These are phyloP conservation scores for Pichia occidentalis DNA, from an alignment of 805 yeast species.

Conservation along the genomic window DNA sequence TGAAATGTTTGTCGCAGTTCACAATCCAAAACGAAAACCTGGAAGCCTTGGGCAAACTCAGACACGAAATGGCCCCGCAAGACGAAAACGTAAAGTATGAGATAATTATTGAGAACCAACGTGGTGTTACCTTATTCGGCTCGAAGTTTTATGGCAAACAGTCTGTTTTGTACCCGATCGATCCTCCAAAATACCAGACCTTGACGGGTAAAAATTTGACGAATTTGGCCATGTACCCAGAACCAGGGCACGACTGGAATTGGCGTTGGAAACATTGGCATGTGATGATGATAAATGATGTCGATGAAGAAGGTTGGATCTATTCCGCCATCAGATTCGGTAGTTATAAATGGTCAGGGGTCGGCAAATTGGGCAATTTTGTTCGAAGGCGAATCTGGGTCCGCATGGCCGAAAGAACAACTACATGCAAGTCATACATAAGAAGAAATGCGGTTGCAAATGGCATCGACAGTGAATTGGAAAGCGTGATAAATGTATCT, in stretches of 20 bases:
- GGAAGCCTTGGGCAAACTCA: conserved; percentile 13
- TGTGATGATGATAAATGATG: conserved; percentile 46
- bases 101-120: conserved; percentile 45
- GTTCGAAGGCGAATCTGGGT: conserved; percentile 48
- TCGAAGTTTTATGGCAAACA: conserved; percentile 42
- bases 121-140: conserved; percentile 48
- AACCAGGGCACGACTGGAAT: conserved; percentile 45
- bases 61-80: conserved; percentile 3
- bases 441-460: background rate
- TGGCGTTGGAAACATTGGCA: conserved; percentile 56
- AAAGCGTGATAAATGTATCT: conserved; percentile 1
- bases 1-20: conserved; percentile 21
- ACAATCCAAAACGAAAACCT: conserved; percentile 12
- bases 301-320: conserved; percentile 55
- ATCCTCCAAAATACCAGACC: conserved; percentile 45
- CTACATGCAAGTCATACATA: background rate
- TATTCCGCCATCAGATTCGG: conserved; percentile 39
- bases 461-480: background rate
- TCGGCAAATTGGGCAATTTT: conserved; percentile 42
- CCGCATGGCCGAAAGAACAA: conserved; percentile 22
- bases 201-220: conserved; percentile 34
- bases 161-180: conserved; percentile 41
- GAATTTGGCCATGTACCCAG: conserved; percentile 31
- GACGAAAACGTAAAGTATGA: conserved; percentile 27
- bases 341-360: conserved; percentile 44